Evolutionary conservation across 108 stramenopile genomes (phyloP), one percentile per base, ranked within the genome.

Genomic region (Cyclostephanos tholiformis): DNA sequence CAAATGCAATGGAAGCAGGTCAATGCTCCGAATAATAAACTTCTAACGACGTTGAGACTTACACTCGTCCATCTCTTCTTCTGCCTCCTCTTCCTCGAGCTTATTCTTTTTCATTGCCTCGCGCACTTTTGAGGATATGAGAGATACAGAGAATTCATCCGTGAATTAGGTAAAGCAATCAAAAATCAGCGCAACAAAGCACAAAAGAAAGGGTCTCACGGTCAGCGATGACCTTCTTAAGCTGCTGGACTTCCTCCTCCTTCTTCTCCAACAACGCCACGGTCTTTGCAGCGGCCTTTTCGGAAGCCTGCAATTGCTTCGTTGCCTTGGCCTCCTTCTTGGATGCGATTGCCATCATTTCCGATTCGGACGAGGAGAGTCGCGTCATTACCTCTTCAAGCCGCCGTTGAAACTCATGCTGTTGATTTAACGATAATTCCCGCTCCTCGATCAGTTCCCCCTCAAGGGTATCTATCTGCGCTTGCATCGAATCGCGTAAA

Each of bases 91-190:
- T 56, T 73, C 76, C 6, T 76, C 83, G 27, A 76, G 17, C 35
- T 82, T 82, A 69, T 72, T 81, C 61, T 80, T 76, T 49, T 80
- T 84, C 82, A 82, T 74, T 2, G 66, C 41, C 50, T 84, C 77
- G 41, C 83, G 69, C 75, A 81, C 69, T 60, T 60, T 38, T 32
- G 4, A 32, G 30, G 59, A 4, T 32, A 17, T 19, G 22, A 60
- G 7, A 36, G 19, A n/a, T n/a, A 6, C 19, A 36, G n/a, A 19
- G 48, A 50, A 35, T 44, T 19, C 64, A 25, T 43, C 32, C 17
- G 32, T 62, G 61, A 62, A 44, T 44, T 6, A 62, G 0, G 36
- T 0, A 17, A 39, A 35, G 36, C 16, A 60, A 60, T 2, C n/a
- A 13, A n/a, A 13, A n/a, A 10, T 5, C 16, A 13, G 32, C 8